These are phyloP conservation scores for Diaporthe humulicola DNA, from an alignment of 2,329 filamentous ascomycete species.

Conservation along the genomic window DNA sequence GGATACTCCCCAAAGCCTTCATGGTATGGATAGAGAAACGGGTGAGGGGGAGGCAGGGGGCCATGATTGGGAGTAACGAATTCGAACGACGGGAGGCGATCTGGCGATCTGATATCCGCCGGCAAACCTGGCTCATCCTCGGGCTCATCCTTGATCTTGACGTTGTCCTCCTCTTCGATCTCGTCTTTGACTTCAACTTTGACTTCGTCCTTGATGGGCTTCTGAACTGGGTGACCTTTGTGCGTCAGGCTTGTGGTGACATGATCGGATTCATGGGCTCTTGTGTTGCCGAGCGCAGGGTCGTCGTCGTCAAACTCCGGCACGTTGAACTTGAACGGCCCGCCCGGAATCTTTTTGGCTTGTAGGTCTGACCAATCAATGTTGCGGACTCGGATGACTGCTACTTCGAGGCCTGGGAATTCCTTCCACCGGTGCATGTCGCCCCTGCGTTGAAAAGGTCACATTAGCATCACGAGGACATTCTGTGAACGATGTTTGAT, in stretches of 20 bases:
- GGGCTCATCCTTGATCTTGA: not conserved
- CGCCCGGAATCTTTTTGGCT: not conserved
- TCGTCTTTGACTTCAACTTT: not conserved
- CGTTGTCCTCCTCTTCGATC: not conserved
- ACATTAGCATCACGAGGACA: not conserved
- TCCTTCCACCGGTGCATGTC: not conserved
- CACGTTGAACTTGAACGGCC: not conserved
- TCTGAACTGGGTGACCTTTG: not conserved
- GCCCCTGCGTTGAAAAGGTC: not conserved
- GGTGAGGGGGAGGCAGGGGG: not conserved
- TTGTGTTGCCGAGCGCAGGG: not conserved
- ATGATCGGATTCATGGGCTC: accelerated
- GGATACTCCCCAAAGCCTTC: not conserved
- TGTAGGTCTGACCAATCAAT: not conserved
- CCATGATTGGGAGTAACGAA: not conserved
- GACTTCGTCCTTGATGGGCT: not conserved
- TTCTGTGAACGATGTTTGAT: not conserved
- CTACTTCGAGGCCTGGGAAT: not conserved
- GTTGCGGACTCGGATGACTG: not conserved
- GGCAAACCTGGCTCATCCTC: not conserved
- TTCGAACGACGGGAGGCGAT: not conserved
- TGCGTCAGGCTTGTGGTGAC: not conserved
- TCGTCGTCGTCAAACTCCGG: not conserved
- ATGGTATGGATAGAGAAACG: too few relatives aligned
- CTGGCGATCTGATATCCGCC: too few relatives aligned